Base-by-base conservation (phyloP, 768 basidiomycete species). In the Lentinula sp. region DNA sequence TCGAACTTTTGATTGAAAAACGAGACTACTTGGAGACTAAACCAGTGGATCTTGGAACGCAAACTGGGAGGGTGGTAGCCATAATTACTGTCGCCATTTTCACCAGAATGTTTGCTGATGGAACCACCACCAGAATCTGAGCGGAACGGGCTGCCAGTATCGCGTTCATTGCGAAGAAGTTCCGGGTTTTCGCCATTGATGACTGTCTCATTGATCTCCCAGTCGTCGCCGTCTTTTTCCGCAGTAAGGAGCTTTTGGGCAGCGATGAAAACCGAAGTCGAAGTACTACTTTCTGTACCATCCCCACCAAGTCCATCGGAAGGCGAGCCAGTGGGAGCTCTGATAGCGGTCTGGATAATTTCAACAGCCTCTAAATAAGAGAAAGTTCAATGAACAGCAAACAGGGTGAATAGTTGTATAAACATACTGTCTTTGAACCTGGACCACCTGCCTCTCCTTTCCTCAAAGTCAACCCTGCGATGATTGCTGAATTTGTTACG, bases 1-100 rank as follows among this genome's bases (percentile, higher is more conserved):
- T 60, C 59, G 28, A 60, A 60, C 16, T 49, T 52, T 21, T 50
- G 49, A 50, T 60, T 42, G 28, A 60, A 60, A 11, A 60, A 60
- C 2, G 46, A 32, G 35, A 21, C 18, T 0, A 49, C 10, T 31
- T 34, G 28, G 13, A 34, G 4, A 28, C 18, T 5, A 4, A 37
- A 5, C 37, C 45, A 46, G 45, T n/a, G 57, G 3, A 59, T n/a
- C 32, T 32, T 34, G 18, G 23, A n/a, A 9, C 43, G 43, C 23
- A 50, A 21, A 45, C 45, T 59, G 0, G 57, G 57, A 3, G 57
- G 48, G 15, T 59, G 45, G n/a, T 59, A 50, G 34, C 21, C 40
- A 28, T 48, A 59, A 18, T 43, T 28, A 32, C 45, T 57, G 28
- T 45, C 56, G 13, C 18, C 57, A 32, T 59, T 46, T 32, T 37